Conservation (phyloP, 208 protist genomes). For the Angomonas deanei region DNA sequence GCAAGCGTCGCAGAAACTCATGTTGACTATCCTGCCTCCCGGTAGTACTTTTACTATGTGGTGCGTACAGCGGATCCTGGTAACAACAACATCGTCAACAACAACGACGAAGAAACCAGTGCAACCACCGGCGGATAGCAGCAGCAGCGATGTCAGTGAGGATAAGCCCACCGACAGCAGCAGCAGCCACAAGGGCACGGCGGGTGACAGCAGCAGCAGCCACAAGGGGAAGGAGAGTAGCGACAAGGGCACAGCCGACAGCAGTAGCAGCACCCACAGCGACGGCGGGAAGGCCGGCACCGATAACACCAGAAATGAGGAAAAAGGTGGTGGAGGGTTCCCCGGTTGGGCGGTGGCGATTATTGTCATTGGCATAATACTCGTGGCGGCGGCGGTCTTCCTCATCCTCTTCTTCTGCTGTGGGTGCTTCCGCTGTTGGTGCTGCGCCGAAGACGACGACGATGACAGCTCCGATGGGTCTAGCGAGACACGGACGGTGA, state of each 20-base stretch:
- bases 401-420: neutral
- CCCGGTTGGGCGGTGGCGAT: neutral
- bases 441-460: neutral
- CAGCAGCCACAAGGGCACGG: neutral
- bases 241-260: neutral
- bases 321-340: neutral
- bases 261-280: neutral
- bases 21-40: no score
- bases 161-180: neutral
- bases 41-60: no score
- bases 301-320: no score
- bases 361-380: neutral
- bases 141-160: neutral
- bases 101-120: neutral
- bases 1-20: no score
- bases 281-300: no score
- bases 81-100: neutral
- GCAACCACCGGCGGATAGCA: neutral
- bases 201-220: neutral
- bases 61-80: neutral
- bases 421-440: neutral
- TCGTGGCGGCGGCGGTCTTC: neutral
- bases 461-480: neutral
- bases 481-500: neutral
- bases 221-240: neutral